phyloP scores from a whole-genome alignment of 495 filamentous ascomycete species.

The Zalerion maritima region DNA sequence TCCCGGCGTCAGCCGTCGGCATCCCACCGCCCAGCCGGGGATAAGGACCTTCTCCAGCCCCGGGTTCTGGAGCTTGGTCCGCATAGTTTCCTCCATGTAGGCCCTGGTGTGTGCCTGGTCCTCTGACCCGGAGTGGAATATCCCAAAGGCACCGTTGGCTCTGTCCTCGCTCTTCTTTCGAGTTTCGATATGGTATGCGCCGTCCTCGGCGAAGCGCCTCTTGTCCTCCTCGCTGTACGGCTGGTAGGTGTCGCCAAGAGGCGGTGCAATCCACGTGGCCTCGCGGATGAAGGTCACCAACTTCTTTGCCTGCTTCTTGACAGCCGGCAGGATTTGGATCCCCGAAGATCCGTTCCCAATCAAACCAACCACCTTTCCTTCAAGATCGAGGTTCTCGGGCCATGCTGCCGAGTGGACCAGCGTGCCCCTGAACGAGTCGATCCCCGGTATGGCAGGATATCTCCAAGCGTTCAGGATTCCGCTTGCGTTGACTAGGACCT shows the following conservation, averaged over 20 bases:
- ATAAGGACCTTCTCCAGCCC: conserved; percentile 33
- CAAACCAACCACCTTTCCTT: conserved; percentile 35
- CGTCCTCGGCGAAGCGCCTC: conserved; percentile 28
- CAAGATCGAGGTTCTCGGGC: conserved; percentile 25
- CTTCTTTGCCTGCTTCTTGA: conserved; percentile 27
- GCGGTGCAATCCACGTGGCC: conserved; percentile 28
- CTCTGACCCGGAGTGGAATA: conserved; percentile 5
- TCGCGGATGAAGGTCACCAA: conserved; percentile 29
- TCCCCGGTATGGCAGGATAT: conserved; percentile 40
- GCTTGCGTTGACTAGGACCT: conserved; percentile 37
- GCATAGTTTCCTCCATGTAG: conserved; percentile 22
- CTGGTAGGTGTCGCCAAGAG: conserved; percentile 12
- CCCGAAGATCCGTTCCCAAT: conserved; percentile 39
- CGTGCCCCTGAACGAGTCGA: conserved; percentile 38
- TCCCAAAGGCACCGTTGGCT: conserved; percentile 36
- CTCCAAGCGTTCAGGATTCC: conserved; percentile 25
- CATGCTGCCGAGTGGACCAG: conserved; percentile 41
- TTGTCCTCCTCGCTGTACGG: conserved; percentile 31
- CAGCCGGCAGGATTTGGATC: conserved; percentile 31
- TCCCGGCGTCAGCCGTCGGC: conserved; percentile 36
- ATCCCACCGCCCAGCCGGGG: conserved; percentile 31
- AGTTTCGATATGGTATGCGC: conserved; percentile 21
- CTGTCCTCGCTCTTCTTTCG: conserved; percentile 36
- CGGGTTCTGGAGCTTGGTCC: conserved; percentile 17
- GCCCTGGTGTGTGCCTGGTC: conserved; percentile 19